Evolutionary conservation across 2,329 filamentous ascomycete species (phyloP), one percentile per base, ranked within the genome.

Genomic region (Moelleriella libera): DNA sequence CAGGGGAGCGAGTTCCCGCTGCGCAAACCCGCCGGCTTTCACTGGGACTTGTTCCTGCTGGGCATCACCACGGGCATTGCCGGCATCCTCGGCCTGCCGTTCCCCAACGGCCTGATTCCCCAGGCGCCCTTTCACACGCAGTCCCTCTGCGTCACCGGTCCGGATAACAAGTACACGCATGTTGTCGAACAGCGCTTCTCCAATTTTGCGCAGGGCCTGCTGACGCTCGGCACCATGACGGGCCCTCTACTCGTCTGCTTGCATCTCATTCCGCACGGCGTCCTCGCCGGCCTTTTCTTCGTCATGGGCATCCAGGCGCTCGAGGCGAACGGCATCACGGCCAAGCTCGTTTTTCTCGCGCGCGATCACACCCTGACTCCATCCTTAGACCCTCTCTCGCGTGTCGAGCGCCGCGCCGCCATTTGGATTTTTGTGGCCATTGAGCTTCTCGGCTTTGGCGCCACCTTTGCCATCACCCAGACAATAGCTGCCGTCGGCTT

Each of bases 1-100:
- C 85, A 90, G 59, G 86, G 85, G 45, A 88, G 83, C 51, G 85
- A 90, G 58, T 90, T 88, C 52, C 85, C 85, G 1, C 76, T 90
- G 9, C 74, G 77, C 28, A 90, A 90, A 58, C 85, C 86, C 3
- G 83, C 85, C 43, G 85, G 85, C 11, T 90, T 90, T 58, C 85
- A 90, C 64, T 90, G 85, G 85, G 85, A 90, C 56, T 63, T 90
- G 40, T 89, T 88, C 65, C 76, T 90, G 31, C 78, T 90, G 1
- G 86, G 86, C 5, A 67, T 87, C 30, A 89, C 85, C 1, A 89
- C 85, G 0, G 83, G 82, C 45, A 65, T 89, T 1, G 82, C 83
- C 3, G 85, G 85, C 9, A 70, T 90, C 30, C 70, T 90, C 11
- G 85, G 86, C 12, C 73, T 90, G 9, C 86, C 85, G 1, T 87